phyloP scores from a whole-genome alignment of 495 filamentous ascomycete genomes.

The Penicillium herquei region DNA sequence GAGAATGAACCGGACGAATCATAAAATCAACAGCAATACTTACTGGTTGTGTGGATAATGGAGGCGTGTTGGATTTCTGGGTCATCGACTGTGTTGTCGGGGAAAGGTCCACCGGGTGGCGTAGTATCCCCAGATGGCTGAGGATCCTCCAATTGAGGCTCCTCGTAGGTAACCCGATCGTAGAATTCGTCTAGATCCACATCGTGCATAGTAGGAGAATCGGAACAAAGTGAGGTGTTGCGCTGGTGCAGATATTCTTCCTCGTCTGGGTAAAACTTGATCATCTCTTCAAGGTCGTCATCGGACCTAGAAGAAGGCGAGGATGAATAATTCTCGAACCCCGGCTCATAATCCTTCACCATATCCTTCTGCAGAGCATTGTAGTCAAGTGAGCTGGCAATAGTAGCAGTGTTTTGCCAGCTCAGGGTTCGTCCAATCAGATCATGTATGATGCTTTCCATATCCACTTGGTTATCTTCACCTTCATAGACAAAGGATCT shows the following conservation, averaged over 20 bases:
- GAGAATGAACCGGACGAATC: neutral
- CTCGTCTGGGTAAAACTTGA: slow-evolving; percentile 38
- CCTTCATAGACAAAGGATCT: slow-evolving; percentile 2
- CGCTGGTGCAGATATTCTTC: slow-evolving; percentile 21
- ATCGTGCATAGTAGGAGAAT: slow-evolving; percentile 16
- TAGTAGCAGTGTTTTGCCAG: slow-evolving; percentile 20
- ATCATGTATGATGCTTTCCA: slow-evolving; percentile 22
- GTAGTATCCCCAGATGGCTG: slow-evolving; percentile 1
- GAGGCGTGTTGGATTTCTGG: slow-evolving; percentile 29
- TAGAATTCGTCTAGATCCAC: slow-evolving; percentile 40
- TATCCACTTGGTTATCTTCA: slow-evolving; percentile 10
- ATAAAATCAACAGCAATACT: neutral
- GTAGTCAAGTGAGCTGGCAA: slow-evolving; percentile 23
- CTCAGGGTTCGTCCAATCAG: slow-evolving; percentile 15
- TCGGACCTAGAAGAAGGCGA: slow-evolving; percentile 17
- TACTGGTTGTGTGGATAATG: slow-evolving; percentile 39
- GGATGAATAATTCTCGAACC: slow-evolving; percentile 10
- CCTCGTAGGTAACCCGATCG: slow-evolving; percentile 20
- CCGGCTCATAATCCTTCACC: slow-evolving; percentile 31
- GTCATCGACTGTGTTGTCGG: slow-evolving; percentile 4
- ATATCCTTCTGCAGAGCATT: slow-evolving; percentile 20
- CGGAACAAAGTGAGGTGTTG: slow-evolving; percentile 5
- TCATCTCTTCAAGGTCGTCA: slow-evolving; percentile 34
- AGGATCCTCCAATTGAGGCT: slow-evolving; percentile 14
- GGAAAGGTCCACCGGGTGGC: slow-evolving; percentile 3